Evolutionary conservation across 2,329 filamentous ascomycete species (phyloP).

Genomic region (Zasmidium angulare): DNA sequence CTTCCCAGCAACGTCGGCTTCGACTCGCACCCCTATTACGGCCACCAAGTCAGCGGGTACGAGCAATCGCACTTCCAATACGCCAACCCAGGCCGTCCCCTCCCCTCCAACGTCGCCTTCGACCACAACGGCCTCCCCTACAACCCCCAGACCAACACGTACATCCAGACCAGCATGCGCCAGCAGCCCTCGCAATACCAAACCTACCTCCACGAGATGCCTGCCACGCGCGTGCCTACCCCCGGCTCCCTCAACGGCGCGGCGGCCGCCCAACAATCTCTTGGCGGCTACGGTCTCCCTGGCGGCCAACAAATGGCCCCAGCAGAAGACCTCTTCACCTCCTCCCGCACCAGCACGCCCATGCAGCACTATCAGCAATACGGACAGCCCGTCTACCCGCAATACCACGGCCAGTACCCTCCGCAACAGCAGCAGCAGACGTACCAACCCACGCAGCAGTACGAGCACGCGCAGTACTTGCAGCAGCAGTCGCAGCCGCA

Average conservation of each 20-base stretch:
- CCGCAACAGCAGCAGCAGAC: too few species aligned
- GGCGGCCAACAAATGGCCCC: constrained; percentile 24
- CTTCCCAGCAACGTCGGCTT: constrained; percentile 31
- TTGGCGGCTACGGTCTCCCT: constrained; percentile 35
- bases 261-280: constrained; percentile 21
- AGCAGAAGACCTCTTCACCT: constrained; percentile 30
- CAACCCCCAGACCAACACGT: constrained; percentile 29
- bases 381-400: constrained; percentile 26
- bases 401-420: constrained; percentile 24
- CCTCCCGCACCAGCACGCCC: constrained; percentile 30
- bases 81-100: constrained; percentile 27
- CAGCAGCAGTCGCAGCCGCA: constrained; percentile 31
- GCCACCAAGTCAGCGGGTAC: constrained; percentile 27
- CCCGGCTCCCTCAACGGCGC: constrained; percentile 22
- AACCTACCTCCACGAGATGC: constrained; percentile 31
- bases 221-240: constrained; percentile 27
- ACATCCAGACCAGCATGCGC: constrained; percentile 23
- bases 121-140: constrained; percentile 30
- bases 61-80: constrained; percentile 33
- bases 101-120: constrained; percentile 33
- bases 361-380: constrained; percentile 32
- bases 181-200: constrained; percentile 25
- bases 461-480: constrained; percentile 34
- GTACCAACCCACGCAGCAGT: constrained; percentile 26
- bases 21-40: constrained; percentile 34